Evolutionary conservation across 2,329 filamentous ascomycete genomes (phyloP).

Genomic region (Pseudomassariella vexata): DNA sequence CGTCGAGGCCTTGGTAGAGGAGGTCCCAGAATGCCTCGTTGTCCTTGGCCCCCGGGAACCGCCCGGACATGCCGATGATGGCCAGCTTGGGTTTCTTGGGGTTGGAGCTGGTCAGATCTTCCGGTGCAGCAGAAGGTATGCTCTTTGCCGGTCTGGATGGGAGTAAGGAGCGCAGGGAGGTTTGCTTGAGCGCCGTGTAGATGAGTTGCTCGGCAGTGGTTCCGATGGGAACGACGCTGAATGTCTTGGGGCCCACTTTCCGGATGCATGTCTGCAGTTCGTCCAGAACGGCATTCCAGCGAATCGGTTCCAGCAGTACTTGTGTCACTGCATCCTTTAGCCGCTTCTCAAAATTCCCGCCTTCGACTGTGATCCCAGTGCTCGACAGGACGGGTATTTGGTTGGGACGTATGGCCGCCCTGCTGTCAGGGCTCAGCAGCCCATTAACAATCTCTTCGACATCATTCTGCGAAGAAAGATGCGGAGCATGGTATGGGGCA

Average conservation of each 20-base stretch:
- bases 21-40: slow-evolving; percentile 20
- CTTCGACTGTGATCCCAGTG: slow-evolving; percentile 3
- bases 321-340: slow-evolving; percentile 11
- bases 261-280: slow-evolving; percentile 40
- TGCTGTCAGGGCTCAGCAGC: background rate
- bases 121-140: background rate
- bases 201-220: slow-evolving; percentile 12
- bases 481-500: slow-evolving; percentile 22
- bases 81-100: slow-evolving; percentile 15
- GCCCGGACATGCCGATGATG: slow-evolving; percentile 16
- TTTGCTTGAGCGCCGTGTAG: slow-evolving; percentile 12
- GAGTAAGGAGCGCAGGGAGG: slow-evolving; percentile 6
- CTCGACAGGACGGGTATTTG: slow-evolving; percentile 12
- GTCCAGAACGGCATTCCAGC: slow-evolving; percentile 34
- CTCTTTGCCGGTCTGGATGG: slow-evolving; percentile 3
- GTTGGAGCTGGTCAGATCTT: background rate
- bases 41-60: slow-evolving; percentile 14
- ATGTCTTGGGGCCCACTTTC: slow-evolving; percentile 4
- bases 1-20: slow-evolving; percentile 15
- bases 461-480: slow-evolving; percentile 18
- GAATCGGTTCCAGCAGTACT: slow-evolving; percentile 33
- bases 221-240: slow-evolving; percentile 9
- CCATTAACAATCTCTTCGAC: slow-evolving; percentile 11
- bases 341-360: slow-evolving; percentile 8
- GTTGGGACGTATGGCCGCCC: background rate